phyloP scores from a whole-genome alignment of 2,329 filamentous ascomycete genomes.

The Aspergillus proliferans region DNA sequence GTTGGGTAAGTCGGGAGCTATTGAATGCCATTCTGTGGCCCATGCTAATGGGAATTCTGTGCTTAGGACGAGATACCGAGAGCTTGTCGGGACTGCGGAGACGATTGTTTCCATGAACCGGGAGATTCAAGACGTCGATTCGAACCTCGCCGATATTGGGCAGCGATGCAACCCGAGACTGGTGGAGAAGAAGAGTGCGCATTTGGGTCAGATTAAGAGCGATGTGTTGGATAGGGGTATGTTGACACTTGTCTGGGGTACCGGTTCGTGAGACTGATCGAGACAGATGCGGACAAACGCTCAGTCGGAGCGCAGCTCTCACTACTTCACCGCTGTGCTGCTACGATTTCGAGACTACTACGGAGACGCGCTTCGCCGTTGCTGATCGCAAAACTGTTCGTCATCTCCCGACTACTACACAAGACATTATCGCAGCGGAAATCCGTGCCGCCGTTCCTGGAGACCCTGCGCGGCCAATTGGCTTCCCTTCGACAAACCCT shows the following conservation, averaged over 20 bases:
- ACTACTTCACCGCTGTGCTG: conserved; percentile 52
- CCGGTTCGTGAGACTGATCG: not conserved
- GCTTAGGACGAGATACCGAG: conserved; percentile 65
- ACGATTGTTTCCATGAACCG: conserved; percentile 84
- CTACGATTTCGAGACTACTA: conserved; percentile 48
- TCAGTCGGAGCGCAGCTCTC: conserved; percentile 52
- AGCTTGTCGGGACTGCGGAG: conserved; percentile 85
- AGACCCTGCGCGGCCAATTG: conserved; percentile 59
- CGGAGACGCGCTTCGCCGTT: conserved; percentile 47
- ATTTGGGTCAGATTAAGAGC: conserved; percentile 48
- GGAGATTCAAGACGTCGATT: conserved; percentile 69
- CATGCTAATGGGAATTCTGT: conserved; percentile 6
- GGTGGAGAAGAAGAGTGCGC: conserved; percentile 59
- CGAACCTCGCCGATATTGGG: conserved; percentile 65
- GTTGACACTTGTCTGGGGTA: not conserved
- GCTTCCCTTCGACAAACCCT: conserved; percentile 58
- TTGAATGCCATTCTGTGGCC: not conserved
- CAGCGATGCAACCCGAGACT: conserved; percentile 67
- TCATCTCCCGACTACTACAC: conserved; percentile 67
- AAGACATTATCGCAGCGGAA: conserved; percentile 60
- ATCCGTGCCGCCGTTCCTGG: conserved; percentile 48
- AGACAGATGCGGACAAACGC: conserved; percentile 35
- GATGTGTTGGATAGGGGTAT: conserved; percentile 29
- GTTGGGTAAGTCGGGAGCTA: conserved; percentile 49
- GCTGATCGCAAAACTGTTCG: conserved; percentile 63